Conservation (phyloP, 169 alveolate species). For the Cyclospora cayetanensis region DNA sequence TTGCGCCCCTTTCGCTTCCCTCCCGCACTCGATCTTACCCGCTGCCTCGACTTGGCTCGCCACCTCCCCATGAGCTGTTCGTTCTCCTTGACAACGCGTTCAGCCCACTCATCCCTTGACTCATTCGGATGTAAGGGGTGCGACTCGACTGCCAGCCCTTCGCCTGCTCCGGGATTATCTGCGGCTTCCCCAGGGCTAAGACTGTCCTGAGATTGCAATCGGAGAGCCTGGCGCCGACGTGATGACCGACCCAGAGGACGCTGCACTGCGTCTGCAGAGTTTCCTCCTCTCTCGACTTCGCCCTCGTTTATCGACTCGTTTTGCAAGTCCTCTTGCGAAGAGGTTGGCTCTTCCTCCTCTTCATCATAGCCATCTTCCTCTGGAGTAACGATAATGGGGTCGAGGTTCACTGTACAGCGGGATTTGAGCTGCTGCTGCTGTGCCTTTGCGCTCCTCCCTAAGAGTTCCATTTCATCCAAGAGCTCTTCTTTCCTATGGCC, state of each 20-base stretch:
- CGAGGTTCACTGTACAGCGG: background rate
- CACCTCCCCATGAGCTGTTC: constrained; percentile 79
- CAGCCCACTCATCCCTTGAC: constrained; percentile 77
- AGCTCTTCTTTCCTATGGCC: too few species aligned
- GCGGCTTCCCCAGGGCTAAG: background rate
- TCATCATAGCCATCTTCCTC: background rate
- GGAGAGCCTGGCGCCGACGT: background rate
- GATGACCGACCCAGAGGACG: too few species aligned
- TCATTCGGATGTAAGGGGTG: background rate
- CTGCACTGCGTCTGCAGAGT: too few species aligned
- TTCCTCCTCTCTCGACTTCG: too few species aligned
- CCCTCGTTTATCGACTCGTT: too few species aligned
- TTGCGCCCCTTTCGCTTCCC: too few species aligned
- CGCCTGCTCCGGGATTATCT: background rate
- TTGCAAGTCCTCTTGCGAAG: too few species aligned
- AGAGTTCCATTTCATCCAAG: background rate
- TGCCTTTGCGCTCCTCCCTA: background rate
- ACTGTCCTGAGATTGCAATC: background rate
- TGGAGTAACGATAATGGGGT: background rate
- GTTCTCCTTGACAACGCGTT: constrained; percentile 76
- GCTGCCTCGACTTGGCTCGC: constrained; percentile 74
- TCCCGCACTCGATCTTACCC: too few species aligned
- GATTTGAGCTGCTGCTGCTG: background rate
- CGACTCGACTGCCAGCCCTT: background rate
- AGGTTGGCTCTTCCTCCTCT: background rate